Conservation (phyloP, 805 yeast genomes). For the Lipomyces orientalis region DNA sequence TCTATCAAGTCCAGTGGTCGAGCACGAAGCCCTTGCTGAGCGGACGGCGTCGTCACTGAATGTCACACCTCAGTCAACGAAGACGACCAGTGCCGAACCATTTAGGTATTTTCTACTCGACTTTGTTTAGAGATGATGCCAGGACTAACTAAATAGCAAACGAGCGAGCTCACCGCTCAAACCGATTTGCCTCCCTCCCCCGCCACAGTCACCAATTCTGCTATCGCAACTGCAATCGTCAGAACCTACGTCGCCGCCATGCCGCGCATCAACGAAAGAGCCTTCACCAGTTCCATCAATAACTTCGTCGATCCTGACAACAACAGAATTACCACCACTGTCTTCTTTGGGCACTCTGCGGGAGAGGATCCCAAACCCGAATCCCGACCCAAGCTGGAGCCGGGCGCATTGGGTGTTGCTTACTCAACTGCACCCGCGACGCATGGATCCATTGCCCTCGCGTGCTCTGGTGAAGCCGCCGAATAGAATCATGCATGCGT, state of each 20-base stretch:
- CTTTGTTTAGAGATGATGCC: neutral
- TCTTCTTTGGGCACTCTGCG: neutral
- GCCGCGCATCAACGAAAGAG: neutral
- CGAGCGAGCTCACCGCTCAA: constrained; percentile 1
- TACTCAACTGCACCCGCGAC: constrained; percentile 26
- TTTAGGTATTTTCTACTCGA: neutral
- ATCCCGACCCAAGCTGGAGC: constrained; percentile 21
- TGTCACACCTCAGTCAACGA: neutral
- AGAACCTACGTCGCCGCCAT: neutral
- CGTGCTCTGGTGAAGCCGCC: constrained; percentile 18
- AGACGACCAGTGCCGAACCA: neutral
- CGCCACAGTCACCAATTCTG: neutral
- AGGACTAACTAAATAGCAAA: neutral
- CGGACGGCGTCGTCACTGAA: neutral
- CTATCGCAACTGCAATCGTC: constrained; percentile 3
- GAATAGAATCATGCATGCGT: constrained; percentile 18
- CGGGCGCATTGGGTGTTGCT: constrained; percentile 31
- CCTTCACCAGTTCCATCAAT: neutral
- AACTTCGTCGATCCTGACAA: constrained; percentile 14
- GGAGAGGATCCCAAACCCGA: constrained; percentile 18
- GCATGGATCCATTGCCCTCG: constrained; percentile 33
- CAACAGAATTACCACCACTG: constrained; percentile 21
- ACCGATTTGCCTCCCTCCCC: neutral
- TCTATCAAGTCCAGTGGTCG: neutral
- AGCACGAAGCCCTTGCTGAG: neutral